Evolutionary conservation across 2,329 filamentous ascomycete genomes (phyloP), one percentile per base, ranked within the genome.

Genomic region (Botrytis fragariae): DNA sequence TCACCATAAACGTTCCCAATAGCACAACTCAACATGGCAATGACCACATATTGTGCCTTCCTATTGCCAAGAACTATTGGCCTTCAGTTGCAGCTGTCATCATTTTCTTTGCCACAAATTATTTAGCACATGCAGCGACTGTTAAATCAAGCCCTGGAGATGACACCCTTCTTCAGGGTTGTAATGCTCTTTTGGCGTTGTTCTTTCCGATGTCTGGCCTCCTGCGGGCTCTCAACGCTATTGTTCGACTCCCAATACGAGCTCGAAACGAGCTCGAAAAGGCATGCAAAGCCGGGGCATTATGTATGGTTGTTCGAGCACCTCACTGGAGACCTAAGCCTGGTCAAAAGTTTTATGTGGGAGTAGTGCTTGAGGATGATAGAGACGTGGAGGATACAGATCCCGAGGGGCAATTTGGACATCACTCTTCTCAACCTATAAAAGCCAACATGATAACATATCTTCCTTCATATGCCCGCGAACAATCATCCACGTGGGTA

Each of bases 111-210:
- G 51, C 78, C 29, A 76, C 69, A 4, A 80, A 79, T 48, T 80
- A 80, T 69, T 65, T 79, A n/a, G 74, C 76, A 14, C 78, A 80
- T 67, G 78, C 74, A 20, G 75, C 76, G 18, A 80, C 79, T 1
- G 69, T 78, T 5, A 74, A 61, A 42, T 68, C 74, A 25, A 64
- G 62, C 12, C 79, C 77, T 29, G 79, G 77, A 18, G 74, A 78
- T 35, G 51, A 60, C 37, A 9, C 59, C 54, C 71, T 65, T 18
- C 72, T 64, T 48, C 70, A 42, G 57, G 70, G 48, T 0, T 42
- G 44, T 10, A 61, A 60, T 39, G n/a, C 62, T 39, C 14, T 74
- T 10, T 32, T 59, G 5, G 71, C 74, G 0, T 68, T 77, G 22
- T 72, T 78, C 20, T 71, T 78, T 20, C 77, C 77, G 12, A 72